Conservation (phyloP, 2,329 filamentous ascomycete genomes). For the Chrysoporthe deuterocubensis region DNA sequence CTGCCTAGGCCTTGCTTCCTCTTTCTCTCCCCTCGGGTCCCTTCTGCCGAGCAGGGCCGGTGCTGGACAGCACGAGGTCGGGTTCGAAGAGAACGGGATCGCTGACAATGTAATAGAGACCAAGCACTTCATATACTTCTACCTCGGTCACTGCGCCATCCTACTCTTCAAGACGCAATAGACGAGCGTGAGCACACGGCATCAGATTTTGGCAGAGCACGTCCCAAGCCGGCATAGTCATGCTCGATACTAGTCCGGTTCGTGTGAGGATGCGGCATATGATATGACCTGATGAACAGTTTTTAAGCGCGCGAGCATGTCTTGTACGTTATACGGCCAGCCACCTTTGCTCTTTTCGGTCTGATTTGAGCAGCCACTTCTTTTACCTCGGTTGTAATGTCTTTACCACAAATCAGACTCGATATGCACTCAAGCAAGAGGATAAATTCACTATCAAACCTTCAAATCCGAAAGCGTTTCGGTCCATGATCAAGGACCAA, state of each 20-base stretch:
- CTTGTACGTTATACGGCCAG: constrained; percentile 3
- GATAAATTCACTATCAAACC: background rate
- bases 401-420: background rate
- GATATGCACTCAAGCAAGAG: background rate
- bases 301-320: constrained; percentile 6
- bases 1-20: background rate
- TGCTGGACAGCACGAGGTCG: too few species aligned
- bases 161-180: constrained; percentile 99
- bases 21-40: constrained; percentile 7
- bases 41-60: background rate
- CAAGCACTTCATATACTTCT: constrained; percentile 99
- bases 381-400: background rate
- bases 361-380: background rate
- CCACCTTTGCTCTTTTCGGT: background rate
- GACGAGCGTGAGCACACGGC: constrained; percentile 24
- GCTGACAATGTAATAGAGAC: constrained; percentile 67
- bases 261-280: constrained; percentile 5
- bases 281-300: constrained; percentile 9
- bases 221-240: background rate
- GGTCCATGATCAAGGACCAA: background rate
- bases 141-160: constrained; percentile 97
- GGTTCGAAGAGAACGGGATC: constrained; percentile 7
- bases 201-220: background rate
- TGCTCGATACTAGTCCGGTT: background rate
- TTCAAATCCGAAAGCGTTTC: background rate